A percentile compares a stretch with the other conserved stretches of the same genome.
These are phyloP conservation scores for Apiospora rasikravindrae DNA, from an alignment of 2,329 filamentous ascomycete genomes.

Conservation along the genomic window DNA sequence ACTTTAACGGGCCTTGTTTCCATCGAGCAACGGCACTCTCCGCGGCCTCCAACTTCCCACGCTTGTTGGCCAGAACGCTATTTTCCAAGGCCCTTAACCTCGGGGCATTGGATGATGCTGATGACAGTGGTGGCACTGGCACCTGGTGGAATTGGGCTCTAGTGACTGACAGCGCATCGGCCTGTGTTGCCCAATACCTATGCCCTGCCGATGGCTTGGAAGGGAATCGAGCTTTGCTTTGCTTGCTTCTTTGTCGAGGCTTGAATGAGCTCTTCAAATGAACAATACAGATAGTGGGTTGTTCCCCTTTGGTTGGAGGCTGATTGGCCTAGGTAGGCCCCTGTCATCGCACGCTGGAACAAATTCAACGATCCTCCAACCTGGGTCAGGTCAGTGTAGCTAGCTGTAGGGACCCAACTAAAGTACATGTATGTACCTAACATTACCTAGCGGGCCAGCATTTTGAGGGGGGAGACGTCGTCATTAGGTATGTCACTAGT, in stretches of 20 bases:
- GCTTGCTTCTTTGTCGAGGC: neutral
- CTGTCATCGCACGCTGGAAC: neutral
- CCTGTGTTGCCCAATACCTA: neutral
- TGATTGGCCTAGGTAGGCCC: neutral
- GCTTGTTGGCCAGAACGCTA: neutral
- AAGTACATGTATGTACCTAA: neutral
- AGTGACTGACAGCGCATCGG: neutral
- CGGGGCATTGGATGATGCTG: neutral
- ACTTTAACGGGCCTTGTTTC: neutral
- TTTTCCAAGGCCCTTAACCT: constrained; percentile 8
- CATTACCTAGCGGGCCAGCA: neutral
- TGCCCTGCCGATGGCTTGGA: neutral
- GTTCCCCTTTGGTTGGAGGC: neutral
- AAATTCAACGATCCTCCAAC: neutral
- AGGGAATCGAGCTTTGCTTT: neutral
- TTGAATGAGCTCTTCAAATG: neutral
- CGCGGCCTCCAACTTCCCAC: neutral
- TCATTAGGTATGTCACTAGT: constrained; percentile 5
- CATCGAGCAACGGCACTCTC: neutral
- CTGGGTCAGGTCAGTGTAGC: neutral
- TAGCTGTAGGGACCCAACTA: neutral
- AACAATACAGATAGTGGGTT: constrained; percentile 3
- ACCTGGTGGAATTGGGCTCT: neutral
- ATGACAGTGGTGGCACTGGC: neutral
- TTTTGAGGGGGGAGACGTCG: neutral